Base-by-base conservation (phyloP, 106 monocot species). In the Allium cepa region DNA sequence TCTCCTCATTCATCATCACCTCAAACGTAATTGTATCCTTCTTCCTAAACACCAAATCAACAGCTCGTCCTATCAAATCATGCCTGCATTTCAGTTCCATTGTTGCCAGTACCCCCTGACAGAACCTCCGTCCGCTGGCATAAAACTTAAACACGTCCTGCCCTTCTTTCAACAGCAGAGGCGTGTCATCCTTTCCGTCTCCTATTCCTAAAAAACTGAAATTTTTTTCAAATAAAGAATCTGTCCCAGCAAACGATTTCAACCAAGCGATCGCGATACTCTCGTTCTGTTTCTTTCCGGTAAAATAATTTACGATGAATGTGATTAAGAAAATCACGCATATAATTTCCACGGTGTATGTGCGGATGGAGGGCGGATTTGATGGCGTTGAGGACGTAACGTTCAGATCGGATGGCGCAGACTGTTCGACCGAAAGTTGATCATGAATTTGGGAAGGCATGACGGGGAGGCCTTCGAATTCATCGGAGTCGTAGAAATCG, bases 141-240 rank as follows among this genome's bases (percentile, higher is more conserved):
- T 91, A 92, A 77, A 97, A 92, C 62, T 92, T 97, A 84, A 97
- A 92, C 66, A 84, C 69, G 50, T 92, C 86, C 76, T 88, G 88
- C 16, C 92, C 96, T 71, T 97, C 96, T 72, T 92, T 92, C 13
- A 97, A 74, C 48, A 97, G 75, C 49, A 97, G 67, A 13, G 96
- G 96, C 9, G 96, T 78, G 69, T 92, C 88, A 46, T 88, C 81
- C 55, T 91, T 88, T 26, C 88, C 95, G 47, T 92, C 92, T 36
- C 92, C 96, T 9, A 84, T 86, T 16, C 96, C 96, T 14, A 97
- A 67, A 11, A 97, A 79, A 71, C 88, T 92, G 75, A 97, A 97
- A 66, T 97, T 97, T 77, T 84, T 97, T 26, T 86, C 88, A 53
- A 97, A 92, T 56, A 97, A 84, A 9, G 88, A 72, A 47, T 82